Evolutionary conservation across 352 stramenopile species (phyloP).

Genomic region (Phytophthora melonis): DNA sequence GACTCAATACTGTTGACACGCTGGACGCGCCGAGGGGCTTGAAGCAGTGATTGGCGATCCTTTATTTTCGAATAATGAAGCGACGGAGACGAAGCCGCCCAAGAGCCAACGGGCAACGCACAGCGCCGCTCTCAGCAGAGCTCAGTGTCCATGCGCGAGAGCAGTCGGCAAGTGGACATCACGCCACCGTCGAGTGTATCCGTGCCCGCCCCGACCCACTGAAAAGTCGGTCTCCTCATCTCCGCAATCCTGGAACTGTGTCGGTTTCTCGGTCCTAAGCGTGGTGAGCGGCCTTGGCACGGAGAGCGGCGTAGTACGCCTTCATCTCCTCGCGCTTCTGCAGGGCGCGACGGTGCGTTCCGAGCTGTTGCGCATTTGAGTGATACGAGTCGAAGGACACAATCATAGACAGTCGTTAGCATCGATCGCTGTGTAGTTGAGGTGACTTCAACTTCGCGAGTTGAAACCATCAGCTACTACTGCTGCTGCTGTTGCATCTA

Average conservation of each 20-base stretch:
- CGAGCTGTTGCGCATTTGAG: constrained; percentile 78
- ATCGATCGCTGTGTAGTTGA: neutral
- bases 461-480: neutral
- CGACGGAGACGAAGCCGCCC: constrained; percentile 46
- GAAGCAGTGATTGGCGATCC: constrained; percentile 75
- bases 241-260: constrained; percentile 56
- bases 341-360: constrained; percentile 97
- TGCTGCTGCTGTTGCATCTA: neutral
- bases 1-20: constrained; percentile 10
- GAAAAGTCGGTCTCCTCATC: constrained; percentile 41
- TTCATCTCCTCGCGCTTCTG: constrained; percentile 99
- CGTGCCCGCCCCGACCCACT: constrained; percentile 37
- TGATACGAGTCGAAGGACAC: constrained; percentile 1
- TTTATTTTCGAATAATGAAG: constrained; percentile 87
- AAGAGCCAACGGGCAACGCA: constrained; percentile 25
- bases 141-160: constrained; percentile 27
- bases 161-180: constrained; percentile 38
- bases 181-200: constrained; percentile 36
- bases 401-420: constrained; percentile 32
- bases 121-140: constrained; percentile 27
- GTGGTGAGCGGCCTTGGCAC: constrained; percentile 93
- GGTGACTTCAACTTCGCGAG: neutral
- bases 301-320: constrained; percentile 96
- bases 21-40: constrained; percentile 24
- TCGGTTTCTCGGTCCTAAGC: constrained; percentile 59